Base-by-base conservation (phyloP, 2,329 filamentous ascomycete genomes). In the Rachicladosporium sp. region DNA sequence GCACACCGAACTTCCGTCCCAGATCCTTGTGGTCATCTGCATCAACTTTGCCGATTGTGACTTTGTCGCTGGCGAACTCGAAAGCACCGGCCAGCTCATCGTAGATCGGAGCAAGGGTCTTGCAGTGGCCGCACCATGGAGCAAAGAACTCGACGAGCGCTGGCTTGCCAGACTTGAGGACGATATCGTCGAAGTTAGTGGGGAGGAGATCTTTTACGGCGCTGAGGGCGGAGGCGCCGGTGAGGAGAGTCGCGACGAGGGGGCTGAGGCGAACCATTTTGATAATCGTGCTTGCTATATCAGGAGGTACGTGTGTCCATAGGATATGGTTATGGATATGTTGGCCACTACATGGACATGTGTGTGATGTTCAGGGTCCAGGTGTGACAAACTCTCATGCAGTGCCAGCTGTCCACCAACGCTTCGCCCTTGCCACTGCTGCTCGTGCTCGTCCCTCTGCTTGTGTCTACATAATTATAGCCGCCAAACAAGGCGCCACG, bases 101-200 rank as follows among this genome's bases (percentile, higher is more conserved):
- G 65, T 93, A 98, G 43, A 93, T 70, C 36, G 91, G 93, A 10
- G 91, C 91, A 29, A 98, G 82, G 57, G 70, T 93, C 76, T 96
- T 96, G 85, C 91, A 98, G 73, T 98, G 91, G 27, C 91, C 93
- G 59, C 91, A 98, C 91, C 91, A 98, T 15, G 89, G 88, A 29
- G 91, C 91, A 59, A 93, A 96, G 75, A 98, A 98, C 64, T 96
- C 88, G 53, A 96, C 87, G 19, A 98, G 79, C 0, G 91, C 88
- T 33, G 91, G 89, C 70, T 93, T 96, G 64, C 87, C 87, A 34
- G 84, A 89, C 61, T 93, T 78, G 44, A 94, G 73, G 48, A 94
- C 86, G 40, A 94, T 72, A 35, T 80, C 68, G 69, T 96, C 89
- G 62, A 98, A 98, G 71, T 95, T 98, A 54, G 70, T 69, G 41